Evolutionary conservation across 768 basidiomycete genomes (phyloP).

Genomic region (Hydnomerulius pinastri): DNA sequence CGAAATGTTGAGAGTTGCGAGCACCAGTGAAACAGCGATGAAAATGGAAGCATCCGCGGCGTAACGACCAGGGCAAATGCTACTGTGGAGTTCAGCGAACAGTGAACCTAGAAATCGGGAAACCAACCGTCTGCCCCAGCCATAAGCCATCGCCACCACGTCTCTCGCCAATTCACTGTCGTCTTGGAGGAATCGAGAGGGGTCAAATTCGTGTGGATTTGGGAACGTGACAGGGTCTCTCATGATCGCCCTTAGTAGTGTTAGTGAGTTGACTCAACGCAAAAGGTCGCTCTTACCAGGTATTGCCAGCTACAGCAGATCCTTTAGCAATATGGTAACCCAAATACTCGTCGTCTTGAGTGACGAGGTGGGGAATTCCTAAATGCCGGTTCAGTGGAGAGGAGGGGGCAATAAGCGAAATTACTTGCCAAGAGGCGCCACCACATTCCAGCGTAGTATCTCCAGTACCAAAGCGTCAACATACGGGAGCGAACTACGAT

Average conservation of each 20-base stretch:
- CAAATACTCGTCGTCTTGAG: constrained; percentile 19
- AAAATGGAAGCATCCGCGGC: no score
- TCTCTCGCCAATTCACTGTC: not conserved
- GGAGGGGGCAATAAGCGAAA: not conserved
- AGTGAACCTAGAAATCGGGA: no score
- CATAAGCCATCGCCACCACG: not conserved
- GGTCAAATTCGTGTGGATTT: constrained; percentile 22
- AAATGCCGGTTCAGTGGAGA: constrained; percentile 13
- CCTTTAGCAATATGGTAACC: constrained; percentile 45
- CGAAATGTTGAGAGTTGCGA: no score
- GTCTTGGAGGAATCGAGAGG: constrained; percentile 15
- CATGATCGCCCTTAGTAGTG: constrained; percentile 17
- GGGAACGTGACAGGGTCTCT: constrained; percentile 19
- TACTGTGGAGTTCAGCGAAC: no score
- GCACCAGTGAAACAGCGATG: no score
- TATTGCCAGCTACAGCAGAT: constrained; percentile 41
- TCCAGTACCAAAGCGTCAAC: constrained; percentile 16
- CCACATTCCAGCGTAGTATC: constrained; percentile 9
- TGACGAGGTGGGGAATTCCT: constrained; percentile 39
- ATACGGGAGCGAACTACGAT: constrained; percentile 14
- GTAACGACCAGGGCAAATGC: no score
- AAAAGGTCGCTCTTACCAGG: constrained; percentile 31
- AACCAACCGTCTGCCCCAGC: not conserved
- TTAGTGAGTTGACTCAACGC: not conserved
- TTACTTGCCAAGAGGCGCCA: constrained; percentile 12